phyloP scores from a whole-genome alignment of 192 early-diverging fungal species.

The Spizellomyces sp. region DNA sequence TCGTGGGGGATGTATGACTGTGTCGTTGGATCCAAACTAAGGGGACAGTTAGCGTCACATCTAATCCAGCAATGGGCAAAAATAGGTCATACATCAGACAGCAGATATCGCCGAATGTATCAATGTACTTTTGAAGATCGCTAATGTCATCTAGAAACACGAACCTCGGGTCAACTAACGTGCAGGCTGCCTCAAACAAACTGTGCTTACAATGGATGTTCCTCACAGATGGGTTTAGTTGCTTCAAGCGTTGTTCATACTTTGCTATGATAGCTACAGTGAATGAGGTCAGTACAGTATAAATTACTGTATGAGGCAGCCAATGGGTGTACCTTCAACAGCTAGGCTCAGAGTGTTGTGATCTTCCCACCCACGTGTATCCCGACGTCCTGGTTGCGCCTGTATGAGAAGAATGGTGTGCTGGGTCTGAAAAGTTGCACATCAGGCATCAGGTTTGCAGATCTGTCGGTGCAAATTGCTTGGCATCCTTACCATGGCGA shows the following conservation, averaged over 20 bases:
- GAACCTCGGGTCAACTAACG: no score
- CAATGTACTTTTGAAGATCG: constrained; percentile 31
- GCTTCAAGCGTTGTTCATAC: constrained; percentile 23
- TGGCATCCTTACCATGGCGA: no score
- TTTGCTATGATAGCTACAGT: constrained; percentile 11
- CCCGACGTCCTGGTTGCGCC: not conserved
- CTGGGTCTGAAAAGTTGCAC: constrained; percentile 1
- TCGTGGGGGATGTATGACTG: constrained; percentile 12
- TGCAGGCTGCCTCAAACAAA: not conserved
- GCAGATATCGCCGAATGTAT: constrained; percentile 20
- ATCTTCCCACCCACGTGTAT: constrained; percentile 4
- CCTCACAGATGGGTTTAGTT: constrained; percentile 23
- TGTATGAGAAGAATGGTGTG: constrained; percentile 11
- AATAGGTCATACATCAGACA: constrained; percentile 18
- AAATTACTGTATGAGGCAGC: not conserved
- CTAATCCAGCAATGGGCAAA: not conserved
- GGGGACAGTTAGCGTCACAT: not conserved
- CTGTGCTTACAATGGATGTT: constrained; percentile 29
- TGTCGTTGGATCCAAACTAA: constrained; percentile 7
- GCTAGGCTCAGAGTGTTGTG: not conserved
- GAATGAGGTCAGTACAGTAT: not conserved
- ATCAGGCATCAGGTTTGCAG: no score
- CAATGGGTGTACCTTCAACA: not conserved
- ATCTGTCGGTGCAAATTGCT: no score
- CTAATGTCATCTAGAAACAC: constrained; percentile 13